Percentiles rank a stretch among this genome's conserved stretches.
These are phyloP conservation scores for Thelephora terrestris DNA, from an alignment of 1,284 basidiomycete species.

Conservation along the genomic window DNA sequence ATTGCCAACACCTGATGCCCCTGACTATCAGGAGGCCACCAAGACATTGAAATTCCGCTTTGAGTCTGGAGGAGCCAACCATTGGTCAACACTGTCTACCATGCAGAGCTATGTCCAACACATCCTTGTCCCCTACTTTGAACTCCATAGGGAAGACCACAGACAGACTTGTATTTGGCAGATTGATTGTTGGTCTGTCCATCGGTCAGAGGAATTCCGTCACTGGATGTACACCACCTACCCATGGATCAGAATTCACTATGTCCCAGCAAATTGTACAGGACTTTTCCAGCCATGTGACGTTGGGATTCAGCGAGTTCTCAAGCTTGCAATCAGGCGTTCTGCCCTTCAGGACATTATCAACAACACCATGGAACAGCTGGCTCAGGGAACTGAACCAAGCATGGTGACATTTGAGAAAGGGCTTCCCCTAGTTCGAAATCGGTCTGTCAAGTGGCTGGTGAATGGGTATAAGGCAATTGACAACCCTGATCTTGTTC, in stretches of 20 bases:
- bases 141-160: neutral
- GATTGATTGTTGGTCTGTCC: slow-evolving; percentile 19
- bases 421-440: neutral
- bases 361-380: neutral
- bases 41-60: too few relatives aligned
- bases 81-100: slow-evolving; percentile 15
- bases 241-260: slow-evolving; percentile 14
- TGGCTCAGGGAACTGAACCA: neutral
- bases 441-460: neutral
- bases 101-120: slow-evolving; percentile 14
- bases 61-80: too few relatives aligned
- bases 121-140: slow-evolving; percentile 16
- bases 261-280: slow-evolving; percentile 21
- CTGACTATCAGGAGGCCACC: too few relatives aligned
- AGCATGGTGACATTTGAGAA: neutral
- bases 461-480: neutral
- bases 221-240: slow-evolving; percentile 13
- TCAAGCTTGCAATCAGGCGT: slow-evolving; percentile 18
- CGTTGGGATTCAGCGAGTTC: slow-evolving; percentile 17
- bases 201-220: slow-evolving; percentile 16
- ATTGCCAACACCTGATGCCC: neutral
- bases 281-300: slow-evolving; percentile 20
- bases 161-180: slow-evolving; percentile 11
- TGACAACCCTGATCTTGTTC: neutral
- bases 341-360: slow-evolving; percentile 7